Evolutionary conservation across 441 rosid species (phyloP).

Genomic region (Jatropha multifida): DNA sequence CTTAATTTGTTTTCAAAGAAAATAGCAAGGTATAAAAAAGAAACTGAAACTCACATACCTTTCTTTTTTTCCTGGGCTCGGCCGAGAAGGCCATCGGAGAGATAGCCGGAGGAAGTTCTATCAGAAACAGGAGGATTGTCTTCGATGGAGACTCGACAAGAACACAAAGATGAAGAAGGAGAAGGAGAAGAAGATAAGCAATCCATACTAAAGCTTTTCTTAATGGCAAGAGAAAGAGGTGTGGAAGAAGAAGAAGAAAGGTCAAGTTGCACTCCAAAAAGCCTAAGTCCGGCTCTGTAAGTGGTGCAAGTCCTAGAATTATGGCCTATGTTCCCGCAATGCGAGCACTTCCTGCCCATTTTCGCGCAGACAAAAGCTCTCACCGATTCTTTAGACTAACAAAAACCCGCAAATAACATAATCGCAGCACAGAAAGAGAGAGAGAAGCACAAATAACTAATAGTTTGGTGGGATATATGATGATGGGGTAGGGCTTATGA

Average conservation of each 20-base stretch:
- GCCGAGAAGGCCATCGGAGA: slow-evolving; percentile 57
- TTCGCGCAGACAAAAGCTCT: slow-evolving; percentile 28
- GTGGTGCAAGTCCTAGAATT: slow-evolving; percentile 78
- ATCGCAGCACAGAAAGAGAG: slow-evolving; percentile 16
- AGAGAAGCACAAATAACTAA: slow-evolving; percentile 18
- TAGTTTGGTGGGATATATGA: slow-evolving; percentile 43
- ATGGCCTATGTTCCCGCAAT: slow-evolving; percentile 81
- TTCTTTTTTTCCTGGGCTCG: slow-evolving; percentile 58
- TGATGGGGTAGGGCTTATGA: slow-evolving; percentile 46
- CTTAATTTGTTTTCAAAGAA: no score
- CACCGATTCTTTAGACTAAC: slow-evolving; percentile 16
- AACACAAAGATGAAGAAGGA: slow-evolving; percentile 38
- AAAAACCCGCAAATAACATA: slow-evolving; percentile 7
- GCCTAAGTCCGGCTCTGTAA: slow-evolving; percentile 45
- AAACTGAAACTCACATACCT: slow-evolving; percentile 35
- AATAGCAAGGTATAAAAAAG: no score
- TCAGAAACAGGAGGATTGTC: slow-evolving; percentile 31
- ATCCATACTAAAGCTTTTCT: slow-evolving; percentile 81
- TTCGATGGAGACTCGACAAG: slow-evolving; percentile 36
- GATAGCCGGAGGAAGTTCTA: slow-evolving; percentile 46
- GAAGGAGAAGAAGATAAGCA: slow-evolving; percentile 48
- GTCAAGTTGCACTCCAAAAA: slow-evolving; percentile 83
- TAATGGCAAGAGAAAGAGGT: slow-evolving; percentile 34
- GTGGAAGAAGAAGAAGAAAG: slow-evolving; percentile 30
- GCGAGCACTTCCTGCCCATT: slow-evolving; percentile 93